Conservation (phyloP, 768 basidiomycete species). For the Clathrus columnatus region DNA sequence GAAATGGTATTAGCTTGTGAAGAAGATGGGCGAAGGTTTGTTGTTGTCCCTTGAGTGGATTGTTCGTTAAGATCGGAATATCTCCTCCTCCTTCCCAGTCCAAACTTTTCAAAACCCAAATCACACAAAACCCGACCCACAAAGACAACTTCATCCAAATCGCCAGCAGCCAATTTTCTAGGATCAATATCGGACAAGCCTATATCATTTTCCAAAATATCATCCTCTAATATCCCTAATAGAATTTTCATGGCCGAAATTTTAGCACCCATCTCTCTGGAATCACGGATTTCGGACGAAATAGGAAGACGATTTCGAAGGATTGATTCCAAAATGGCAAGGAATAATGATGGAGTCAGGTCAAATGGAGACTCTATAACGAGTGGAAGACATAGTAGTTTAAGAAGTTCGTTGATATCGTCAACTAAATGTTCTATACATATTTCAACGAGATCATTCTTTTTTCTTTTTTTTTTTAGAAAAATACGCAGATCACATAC, state of each 20-base stretch:
- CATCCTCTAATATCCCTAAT: conserved; percentile 61
- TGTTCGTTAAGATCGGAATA: background rate
- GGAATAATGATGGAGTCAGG: conserved; percentile 62
- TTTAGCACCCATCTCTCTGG: conserved; percentile 32
- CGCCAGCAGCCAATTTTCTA: conserved; percentile 50
- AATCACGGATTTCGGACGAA: conserved; percentile 25
- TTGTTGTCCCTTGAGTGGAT: background rate
- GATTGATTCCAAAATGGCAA: conserved; percentile 60
- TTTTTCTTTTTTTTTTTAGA: too few relatives aligned
- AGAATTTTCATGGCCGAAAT: conserved; percentile 67
- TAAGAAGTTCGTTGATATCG: conserved; percentile 39
- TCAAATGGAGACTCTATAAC: conserved; percentile 44
- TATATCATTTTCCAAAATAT: conserved; percentile 50
- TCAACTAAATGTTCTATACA: conserved; percentile 14
- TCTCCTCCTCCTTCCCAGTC: conserved; percentile 17
- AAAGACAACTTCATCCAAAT: conserved; percentile 57
- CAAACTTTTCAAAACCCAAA: conserved; percentile 44
- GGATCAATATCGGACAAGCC: conserved; percentile 63
- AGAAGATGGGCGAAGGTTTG: background rate
- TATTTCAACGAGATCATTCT: background rate
- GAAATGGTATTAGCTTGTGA: background rate
- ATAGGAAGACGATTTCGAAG: conserved; percentile 47
- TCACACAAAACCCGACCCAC: conserved; percentile 62
- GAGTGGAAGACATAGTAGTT: conserved; percentile 36
- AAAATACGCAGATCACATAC: too few relatives aligned